phyloP scores from a whole-genome alignment of 2,329 filamentous ascomycete species.

The Colletotrichum godetiae region DNA sequence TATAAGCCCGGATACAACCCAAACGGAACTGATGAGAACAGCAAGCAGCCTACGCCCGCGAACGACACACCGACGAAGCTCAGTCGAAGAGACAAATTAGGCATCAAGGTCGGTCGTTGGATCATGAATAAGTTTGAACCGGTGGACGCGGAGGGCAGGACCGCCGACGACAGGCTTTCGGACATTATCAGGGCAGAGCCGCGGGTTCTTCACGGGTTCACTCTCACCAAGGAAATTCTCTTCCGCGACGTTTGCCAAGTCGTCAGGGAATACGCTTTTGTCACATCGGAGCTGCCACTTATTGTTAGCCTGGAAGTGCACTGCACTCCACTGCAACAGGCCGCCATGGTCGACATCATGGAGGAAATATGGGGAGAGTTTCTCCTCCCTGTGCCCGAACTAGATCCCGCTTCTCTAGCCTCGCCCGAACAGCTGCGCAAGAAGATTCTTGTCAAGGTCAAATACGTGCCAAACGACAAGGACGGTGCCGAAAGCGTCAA shows the following conservation, averaged over 20 bases:
- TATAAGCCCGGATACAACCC: slow-evolving; percentile 57
- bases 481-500: slow-evolving; percentile 46
- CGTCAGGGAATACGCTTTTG: slow-evolving; percentile 83
- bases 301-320: slow-evolving; percentile 96
- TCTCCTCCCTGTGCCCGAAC: slow-evolving; percentile 68
- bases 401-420: slow-evolving; percentile 66
- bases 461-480: slow-evolving; percentile 65
- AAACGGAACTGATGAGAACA: slow-evolving; percentile 72
- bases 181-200: slow-evolving; percentile 66
- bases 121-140: background rate
- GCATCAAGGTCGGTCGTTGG: slow-evolving; percentile 9
- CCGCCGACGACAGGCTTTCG: slow-evolving; percentile 41
- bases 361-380: slow-evolving; percentile 80
- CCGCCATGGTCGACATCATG: slow-evolving; percentile 93
- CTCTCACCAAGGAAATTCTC: slow-evolving; percentile 86
- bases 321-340: slow-evolving; percentile 82
- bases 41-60: slow-evolving; percentile 37
- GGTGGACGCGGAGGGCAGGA: slow-evolving; percentile 6
- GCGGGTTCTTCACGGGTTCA: slow-evolving; percentile 87
- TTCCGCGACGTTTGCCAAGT: slow-evolving; percentile 88
- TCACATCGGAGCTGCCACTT: slow-evolving; percentile 79
- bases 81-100: background rate
- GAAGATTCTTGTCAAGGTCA: slow-evolving; percentile 89
- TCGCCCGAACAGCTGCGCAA: slow-evolving; percentile 75
- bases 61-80: slow-evolving; percentile 61